phyloP scores from a whole-genome alignment of 1,284 basidiomycete genomes.

The Leccinum pachyderme region DNA sequence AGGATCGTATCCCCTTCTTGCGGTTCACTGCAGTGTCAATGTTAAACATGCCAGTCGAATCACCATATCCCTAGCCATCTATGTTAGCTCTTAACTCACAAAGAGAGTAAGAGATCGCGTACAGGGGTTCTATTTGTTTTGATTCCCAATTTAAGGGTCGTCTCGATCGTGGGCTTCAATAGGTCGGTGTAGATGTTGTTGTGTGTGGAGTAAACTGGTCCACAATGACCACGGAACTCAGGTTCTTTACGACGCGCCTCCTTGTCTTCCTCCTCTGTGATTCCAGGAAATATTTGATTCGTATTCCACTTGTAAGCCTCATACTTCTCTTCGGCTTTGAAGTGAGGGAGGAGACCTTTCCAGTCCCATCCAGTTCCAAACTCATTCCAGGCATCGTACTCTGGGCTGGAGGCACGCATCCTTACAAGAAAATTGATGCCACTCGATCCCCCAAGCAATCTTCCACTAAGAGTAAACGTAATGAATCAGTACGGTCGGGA shows the following conservation, averaged over 20 bases:
- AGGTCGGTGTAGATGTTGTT: constrained; percentile 19
- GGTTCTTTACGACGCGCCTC: constrained; percentile 13
- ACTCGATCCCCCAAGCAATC: constrained; percentile 22
- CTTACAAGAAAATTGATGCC: constrained; percentile 19
- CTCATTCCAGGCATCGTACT: constrained; percentile 20
- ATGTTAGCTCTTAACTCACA: constrained; percentile 2
- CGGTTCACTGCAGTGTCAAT: constrained; percentile 20
- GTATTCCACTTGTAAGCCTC: constrained; percentile 11
- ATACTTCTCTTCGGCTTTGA: constrained; percentile 18
- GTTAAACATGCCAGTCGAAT: constrained; percentile 25
- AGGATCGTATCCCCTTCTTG: constrained; percentile 16
- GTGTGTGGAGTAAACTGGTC: constrained; percentile 16
- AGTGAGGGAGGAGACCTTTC: constrained; percentile 16
- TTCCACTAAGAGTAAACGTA: constrained; percentile 8
- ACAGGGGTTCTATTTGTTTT: constrained; percentile 18
- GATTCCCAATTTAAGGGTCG: constrained; percentile 12
- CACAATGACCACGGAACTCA: constrained; percentile 14
- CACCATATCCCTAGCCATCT: constrained; percentile 12
- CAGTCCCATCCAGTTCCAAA: constrained; percentile 22
- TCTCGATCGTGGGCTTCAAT: constrained; percentile 16
- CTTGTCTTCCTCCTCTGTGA: constrained; percentile 14
- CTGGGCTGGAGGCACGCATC: constrained; percentile 19
- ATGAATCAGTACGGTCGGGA: not conserved
- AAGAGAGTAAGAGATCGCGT: not conserved
- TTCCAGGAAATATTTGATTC: constrained; percentile 21